Percentiles rank a stretch among this genome's conserved stretches.
Conservation (phyloP, 345 rosid genomes). For the Citrus medica region DNA sequence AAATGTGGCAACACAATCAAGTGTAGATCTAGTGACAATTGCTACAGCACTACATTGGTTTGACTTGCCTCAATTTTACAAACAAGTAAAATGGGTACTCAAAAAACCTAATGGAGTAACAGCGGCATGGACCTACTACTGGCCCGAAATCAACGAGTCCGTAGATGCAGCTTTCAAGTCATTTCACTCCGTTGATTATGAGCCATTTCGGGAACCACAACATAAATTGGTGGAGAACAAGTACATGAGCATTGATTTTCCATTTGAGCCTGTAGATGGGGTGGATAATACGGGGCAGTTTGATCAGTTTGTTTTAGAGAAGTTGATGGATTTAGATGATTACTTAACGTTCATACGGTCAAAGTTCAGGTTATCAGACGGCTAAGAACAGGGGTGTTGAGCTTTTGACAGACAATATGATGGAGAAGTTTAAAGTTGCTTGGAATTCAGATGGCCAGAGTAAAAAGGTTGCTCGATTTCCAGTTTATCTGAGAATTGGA, state of each 20-base stretch:
- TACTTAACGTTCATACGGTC: slow-evolving; percentile 59
- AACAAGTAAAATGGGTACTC: too few species aligned
- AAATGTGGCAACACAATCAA: too few species aligned
- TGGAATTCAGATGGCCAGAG: slow-evolving; percentile 49
- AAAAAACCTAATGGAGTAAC: slow-evolving; percentile 54
- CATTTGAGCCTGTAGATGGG: slow-evolving; percentile 61
- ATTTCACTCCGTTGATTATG: slow-evolving; percentile 36
- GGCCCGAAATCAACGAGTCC: slow-evolving; percentile 45
- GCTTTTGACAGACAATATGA: slow-evolving; percentile 43
- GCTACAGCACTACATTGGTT: too few species aligned
- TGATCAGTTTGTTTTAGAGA: slow-evolving; percentile 44
- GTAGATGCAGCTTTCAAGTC: slow-evolving; percentile 47
- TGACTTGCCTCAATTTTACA: too few species aligned
- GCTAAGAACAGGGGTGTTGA: slow-evolving; percentile 66
- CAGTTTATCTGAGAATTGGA: slow-evolving; percentile 67
- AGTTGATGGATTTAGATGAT: slow-evolving; percentile 48
- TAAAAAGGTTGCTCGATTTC: slow-evolving; percentile 46
- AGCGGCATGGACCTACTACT: slow-evolving; percentile 83
- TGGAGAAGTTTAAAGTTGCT: slow-evolving; percentile 39
- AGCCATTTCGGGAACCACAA: slow-evolving; percentile 53
- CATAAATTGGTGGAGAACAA: slow-evolving; percentile 60
- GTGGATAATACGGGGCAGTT: slow-evolving; percentile 51
- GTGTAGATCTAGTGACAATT: too few species aligned
- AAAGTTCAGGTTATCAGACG: slow-evolving; percentile 66
- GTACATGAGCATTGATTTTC: slow-evolving; percentile 55